Base-by-base conservation (phyloP, 192 early-diverging fungal genomes). In the Backusella psychrophila region DNA sequence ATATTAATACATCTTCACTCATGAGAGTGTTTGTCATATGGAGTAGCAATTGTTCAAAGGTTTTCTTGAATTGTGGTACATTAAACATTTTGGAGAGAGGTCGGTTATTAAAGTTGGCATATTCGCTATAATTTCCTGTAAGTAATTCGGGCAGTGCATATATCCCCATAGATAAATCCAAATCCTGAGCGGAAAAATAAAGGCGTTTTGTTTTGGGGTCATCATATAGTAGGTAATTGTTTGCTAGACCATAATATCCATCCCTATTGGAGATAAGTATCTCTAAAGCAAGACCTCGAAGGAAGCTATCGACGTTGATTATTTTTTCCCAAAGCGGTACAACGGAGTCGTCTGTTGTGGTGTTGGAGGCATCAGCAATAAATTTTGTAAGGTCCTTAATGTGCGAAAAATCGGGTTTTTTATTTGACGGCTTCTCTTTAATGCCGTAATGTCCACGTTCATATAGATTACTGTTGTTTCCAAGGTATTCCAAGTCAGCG, bases 151-250 rank as follows among this genome's bases (percentile, higher is more conserved):
- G 42, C 4, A 4, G 26, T 72, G 21, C n/a, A n/a, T 1, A 49
- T 1, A 19, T 4, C 21, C 78, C 78, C 36, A 79, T 56, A 0
- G 69, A 38, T 6, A 66, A 38, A 38, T 79, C 78, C 0, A 79
- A 17, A 46, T 79, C 78, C 2, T 74, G 44, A 7, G 74, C 7
- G 1, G 33, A 17, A 39, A 69, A 79, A 17, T 35, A 66, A 39
- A 70, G 39, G 0, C 31, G 63, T 14, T 72, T 9, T 11, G 38
- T n/a, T 17, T 52, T 23, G 6, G 36, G 7, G 26, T 75, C 42
- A 46, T 71, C 39, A 29, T 79, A 79, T 12, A 79, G 15, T 29
- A 71, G 44, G 38, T 66, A 75, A 42, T 79, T 79, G 34, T 79
- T 69, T 1, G 66, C 36, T 33, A 49, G 66, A 19, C 42, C 53